Evolutionary conservation across 495 filamentous ascomycete species (phyloP).

Genomic region (Hypoxylon perforatum): DNA sequence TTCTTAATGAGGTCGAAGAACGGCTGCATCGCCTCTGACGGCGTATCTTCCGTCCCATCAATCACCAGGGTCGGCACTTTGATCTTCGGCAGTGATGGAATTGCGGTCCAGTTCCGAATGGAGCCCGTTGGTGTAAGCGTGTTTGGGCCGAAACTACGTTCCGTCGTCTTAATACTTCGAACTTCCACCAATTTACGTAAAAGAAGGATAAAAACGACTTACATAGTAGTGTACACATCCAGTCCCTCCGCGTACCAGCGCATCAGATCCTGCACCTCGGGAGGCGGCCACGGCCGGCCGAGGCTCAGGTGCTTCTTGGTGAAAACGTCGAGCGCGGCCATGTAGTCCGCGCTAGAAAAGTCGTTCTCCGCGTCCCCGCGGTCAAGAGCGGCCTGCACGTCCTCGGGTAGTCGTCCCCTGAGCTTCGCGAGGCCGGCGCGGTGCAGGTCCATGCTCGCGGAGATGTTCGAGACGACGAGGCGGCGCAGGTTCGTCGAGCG

Average conservation of each 20-base stretch:
- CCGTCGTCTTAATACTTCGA: constrained; percentile 1
- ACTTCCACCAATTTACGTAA: too few species aligned
- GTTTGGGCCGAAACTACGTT: constrained; percentile 28
- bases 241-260: constrained; percentile 48
- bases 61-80: constrained; percentile 56
- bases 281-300: constrained; percentile 49
- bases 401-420: constrained; percentile 28
- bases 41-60: constrained; percentile 63
- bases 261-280: constrained; percentile 31
- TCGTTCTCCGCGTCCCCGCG: constrained; percentile 31
- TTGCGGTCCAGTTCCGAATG: constrained; percentile 23
- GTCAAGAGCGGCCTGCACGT: constrained; percentile 29
- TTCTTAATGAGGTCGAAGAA: constrained; percentile 57
- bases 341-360: constrained; percentile 56
- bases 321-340: constrained; percentile 54
- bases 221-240: constrained; percentile 60
- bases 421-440: constrained; percentile 13
- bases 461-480: constrained; percentile 36
- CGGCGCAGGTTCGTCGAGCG: constrained; percentile 34
- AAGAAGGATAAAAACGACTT: constrained; percentile 14
- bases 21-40: constrained; percentile 55
- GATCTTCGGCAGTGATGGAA: constrained; percentile 50
- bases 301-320: constrained; percentile 56
- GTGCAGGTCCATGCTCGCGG: constrained; percentile 41
- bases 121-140: constrained; percentile 26